Evolutionary conservation across 208 protist genomes (phyloP), one percentile per base, ranked within the genome.

Genomic region (Naegleria lovaniensis): DNA sequence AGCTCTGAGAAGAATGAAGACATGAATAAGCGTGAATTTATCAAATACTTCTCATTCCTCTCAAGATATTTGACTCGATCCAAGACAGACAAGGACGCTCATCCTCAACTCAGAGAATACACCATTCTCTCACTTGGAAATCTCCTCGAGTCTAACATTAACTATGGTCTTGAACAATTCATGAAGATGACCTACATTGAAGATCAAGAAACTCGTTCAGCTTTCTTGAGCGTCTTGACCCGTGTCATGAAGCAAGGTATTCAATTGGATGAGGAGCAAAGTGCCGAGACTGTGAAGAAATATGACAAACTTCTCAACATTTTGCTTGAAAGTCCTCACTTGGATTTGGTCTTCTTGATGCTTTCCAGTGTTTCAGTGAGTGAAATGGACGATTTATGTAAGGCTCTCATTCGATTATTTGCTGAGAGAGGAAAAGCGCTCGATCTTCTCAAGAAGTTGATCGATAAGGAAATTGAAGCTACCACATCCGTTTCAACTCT

Each of bases 191-290:
- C 36, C 22, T 90, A 90, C 19, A 25, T 51, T n/a, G 87, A 90
- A 79, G 55, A 90, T 79, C 29, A 79, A 79, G 87, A 90, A 90
- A 51, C 55, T 43, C 11, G 87, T 22, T 39, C 52, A 51, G 48
- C 87, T 19, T 90, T 90, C 39, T 79, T 90, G n/a, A 19, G 3
- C 22, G 87, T 90, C 15, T 79, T 90, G 29, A 79, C 52, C 5
- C 59, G 59, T 15, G 33, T 90, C 5, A 79, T 79, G 55, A 90
- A 90, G 43, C 51, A 90, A 79, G 87, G 87, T 39, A 90, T 79
- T 36, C 9, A 90, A 83, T 90, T 90, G 33, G 33, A 52, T 0
- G 85, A 89, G 40, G 15, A 36, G 15, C 13, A 89, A 41, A 48
- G 15, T 85, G 5, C 51, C 29, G 52, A 51, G 36, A 4, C 33